Base-by-base conservation (phyloP, 805 yeast species). In the Kluyveromyces aestuarii region DNA sequence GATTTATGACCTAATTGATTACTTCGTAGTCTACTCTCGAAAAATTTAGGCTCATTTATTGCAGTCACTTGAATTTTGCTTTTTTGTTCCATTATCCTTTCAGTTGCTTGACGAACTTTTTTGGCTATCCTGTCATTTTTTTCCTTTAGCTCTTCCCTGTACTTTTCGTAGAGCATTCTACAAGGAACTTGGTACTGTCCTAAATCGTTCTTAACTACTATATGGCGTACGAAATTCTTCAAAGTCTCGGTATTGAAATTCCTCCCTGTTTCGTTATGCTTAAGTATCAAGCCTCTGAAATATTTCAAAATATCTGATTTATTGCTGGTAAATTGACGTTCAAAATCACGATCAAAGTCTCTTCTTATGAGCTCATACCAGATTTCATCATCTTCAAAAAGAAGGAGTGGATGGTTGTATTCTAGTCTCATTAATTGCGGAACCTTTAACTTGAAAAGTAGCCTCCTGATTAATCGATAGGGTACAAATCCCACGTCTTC, bases 301-400 rank as follows among this genome's bases (percentile, higher is more conserved):
- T 55, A 61, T 19, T 53, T 47, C 16, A 35, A 41, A 14, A 65
- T 58, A n/a, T 35, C 51, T 19, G 52, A 57, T 44, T 55, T 58
- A 45, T 59, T 59, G 4, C 63, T 53, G 1, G 65, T 56, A 48
- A 48, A 70, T 6, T 61, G 49, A 25, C 64, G 66, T 30, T 57
- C 63, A 5, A 62, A 57, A 53, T 65, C 60, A n/a, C 60, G 60
- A 1, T 72, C 70, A 50, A 64, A 71, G 19, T 71, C 69, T 37
- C 51, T 57, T 43, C 55, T 57, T 8, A 71, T 42, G 19, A 66
- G 48, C 2, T 53, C 48, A 3, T 48, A 48, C 75, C 75, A 71
- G 1, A 67, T 48, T 10, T 63, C 63, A 43, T 68, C 72, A 53
- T 70, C 74, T 37, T 71, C 73, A 41, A 71, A 59, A 1, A 70